A percentile compares a stretch with the other conserved stretches of the same genome.
phyloP scores from a whole-genome alignment of 495 filamentous ascomycete species.

The Geoglossum glabrum region DNA sequence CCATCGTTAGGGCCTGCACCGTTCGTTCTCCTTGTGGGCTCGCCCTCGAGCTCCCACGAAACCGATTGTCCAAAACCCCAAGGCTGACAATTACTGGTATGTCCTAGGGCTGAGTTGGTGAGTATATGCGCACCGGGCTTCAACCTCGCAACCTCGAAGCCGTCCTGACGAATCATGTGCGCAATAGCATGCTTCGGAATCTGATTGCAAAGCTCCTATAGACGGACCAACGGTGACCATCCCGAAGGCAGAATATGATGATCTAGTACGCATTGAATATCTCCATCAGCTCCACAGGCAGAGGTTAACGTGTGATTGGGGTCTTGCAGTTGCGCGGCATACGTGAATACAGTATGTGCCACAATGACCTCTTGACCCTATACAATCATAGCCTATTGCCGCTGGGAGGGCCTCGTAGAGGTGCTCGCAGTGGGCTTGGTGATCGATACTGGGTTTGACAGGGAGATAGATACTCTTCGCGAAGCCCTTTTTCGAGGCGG shows the following conservation, averaged over 20 bases:
- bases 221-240: neutral
- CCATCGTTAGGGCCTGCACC: neutral
- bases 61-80: neutral
- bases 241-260: neutral
- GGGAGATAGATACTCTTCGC: neutral
- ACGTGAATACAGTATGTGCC: slow-evolving; percentile 2
- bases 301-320: neutral
- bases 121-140: neutral
- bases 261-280: neutral
- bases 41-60: neutral
- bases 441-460: neutral
- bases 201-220: neutral
- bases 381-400: neutral
- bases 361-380: neutral
- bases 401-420: neutral
- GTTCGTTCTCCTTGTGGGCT: neutral
- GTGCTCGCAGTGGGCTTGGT: neutral
- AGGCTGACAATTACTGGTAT: neutral
- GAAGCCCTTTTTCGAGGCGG: slow-evolving; percentile 2
- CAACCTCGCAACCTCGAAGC: neutral
- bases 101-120: neutral
- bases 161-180: neutral
- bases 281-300: neutral
- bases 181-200: neutral
- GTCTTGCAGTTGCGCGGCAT: neutral